Evolutionary conservation across 2,329 filamentous ascomycete genomes (phyloP).

Genomic region (Fusarium neocosmosporiellum): DNA sequence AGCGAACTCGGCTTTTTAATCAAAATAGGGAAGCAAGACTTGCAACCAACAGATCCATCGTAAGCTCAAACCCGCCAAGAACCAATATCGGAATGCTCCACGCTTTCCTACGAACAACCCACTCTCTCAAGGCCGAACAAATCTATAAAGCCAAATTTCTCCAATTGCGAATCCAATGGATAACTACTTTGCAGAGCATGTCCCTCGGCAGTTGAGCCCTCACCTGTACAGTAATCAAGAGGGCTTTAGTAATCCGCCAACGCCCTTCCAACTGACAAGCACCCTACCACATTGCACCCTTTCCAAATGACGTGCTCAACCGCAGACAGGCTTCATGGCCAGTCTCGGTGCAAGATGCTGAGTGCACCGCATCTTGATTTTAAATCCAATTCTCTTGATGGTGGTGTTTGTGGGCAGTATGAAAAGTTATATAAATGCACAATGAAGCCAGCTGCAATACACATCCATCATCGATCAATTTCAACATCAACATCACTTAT

Average conservation of each 20-base stretch:
- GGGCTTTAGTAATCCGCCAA: constrained; percentile 39
- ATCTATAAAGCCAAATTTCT: neutral
- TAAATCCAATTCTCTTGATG: constrained; percentile 38
- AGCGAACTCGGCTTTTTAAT: neutral
- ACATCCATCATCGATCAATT: constrained; percentile 1
- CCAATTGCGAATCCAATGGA: neutral
- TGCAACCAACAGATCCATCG: neutral
- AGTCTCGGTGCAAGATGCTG: constrained; percentile 23
- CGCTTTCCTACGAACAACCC: neutral
- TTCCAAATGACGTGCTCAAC: constrained; percentile 41
- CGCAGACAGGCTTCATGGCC: constrained; percentile 27
- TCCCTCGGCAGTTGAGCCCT: neutral
- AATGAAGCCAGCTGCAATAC: constrained; percentile 8
- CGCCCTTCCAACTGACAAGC: constrained; percentile 35
- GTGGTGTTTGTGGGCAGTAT: neutral
- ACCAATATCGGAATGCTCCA: neutral
- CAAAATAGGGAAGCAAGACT: neutral
- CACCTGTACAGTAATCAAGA: constrained; percentile 36
- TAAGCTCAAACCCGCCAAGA: neutral
- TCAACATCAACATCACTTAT: neutral
- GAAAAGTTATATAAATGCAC: constrained; percentile 33
- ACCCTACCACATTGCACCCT: constrained; percentile 32
- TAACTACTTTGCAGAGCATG: neutral
- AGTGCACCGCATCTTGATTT: constrained; percentile 39
- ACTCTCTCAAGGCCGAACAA: neutral